A percentile compares a stretch with the other conserved stretches of the same genome.
Conservation (phyloP, 2,329 filamentous ascomycete genomes). For the Tolypocladium tropicale region DNA sequence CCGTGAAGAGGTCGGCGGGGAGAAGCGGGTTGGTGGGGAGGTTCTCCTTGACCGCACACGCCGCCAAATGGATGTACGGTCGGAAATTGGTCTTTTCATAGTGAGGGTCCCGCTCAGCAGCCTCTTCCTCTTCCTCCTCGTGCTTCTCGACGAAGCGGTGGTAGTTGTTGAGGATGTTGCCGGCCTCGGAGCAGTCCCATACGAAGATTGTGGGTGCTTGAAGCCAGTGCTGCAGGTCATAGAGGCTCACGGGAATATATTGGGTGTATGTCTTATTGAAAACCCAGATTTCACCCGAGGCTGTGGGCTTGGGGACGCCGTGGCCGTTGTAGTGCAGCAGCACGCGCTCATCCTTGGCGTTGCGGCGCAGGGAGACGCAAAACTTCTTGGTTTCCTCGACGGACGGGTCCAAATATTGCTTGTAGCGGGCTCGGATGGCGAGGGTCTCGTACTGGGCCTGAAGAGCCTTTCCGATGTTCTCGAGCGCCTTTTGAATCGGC, state of each 20-base stretch:
- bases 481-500: conserved; percentile 74
- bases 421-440: conserved; percentile 91
- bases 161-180: conserved; percentile 92
- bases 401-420: conserved; percentile 91
- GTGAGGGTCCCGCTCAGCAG: conserved; percentile 64
- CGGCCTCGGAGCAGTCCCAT: conserved; percentile 94
- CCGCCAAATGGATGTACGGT: conserved; percentile 79
- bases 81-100: conserved; percentile 66
- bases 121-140: conserved; percentile 75
- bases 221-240: conserved; percentile 91
- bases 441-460: conserved; percentile 94
- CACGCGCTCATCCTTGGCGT: conserved; percentile 91
- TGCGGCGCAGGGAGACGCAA: conserved; percentile 77
- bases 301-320: conserved; percentile 89
- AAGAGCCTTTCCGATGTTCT: conserved; percentile 91
- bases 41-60: conserved; percentile 83
- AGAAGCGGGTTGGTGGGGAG: conserved; percentile 89
- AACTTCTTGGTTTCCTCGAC: conserved; percentile 98
- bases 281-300: conserved; percentile 96
- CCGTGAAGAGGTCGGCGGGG: conserved; percentile 91
- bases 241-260: conserved; percentile 93
- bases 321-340: conserved; percentile 99
- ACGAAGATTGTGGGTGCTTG: conserved; percentile 93
- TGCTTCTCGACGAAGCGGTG: conserved; percentile 92
- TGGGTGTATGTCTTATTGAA: conserved; percentile 99